Evolutionary conservation across 2,329 filamentous ascomycete species (phyloP).

Genomic region (Calonectria crousiana): DNA sequence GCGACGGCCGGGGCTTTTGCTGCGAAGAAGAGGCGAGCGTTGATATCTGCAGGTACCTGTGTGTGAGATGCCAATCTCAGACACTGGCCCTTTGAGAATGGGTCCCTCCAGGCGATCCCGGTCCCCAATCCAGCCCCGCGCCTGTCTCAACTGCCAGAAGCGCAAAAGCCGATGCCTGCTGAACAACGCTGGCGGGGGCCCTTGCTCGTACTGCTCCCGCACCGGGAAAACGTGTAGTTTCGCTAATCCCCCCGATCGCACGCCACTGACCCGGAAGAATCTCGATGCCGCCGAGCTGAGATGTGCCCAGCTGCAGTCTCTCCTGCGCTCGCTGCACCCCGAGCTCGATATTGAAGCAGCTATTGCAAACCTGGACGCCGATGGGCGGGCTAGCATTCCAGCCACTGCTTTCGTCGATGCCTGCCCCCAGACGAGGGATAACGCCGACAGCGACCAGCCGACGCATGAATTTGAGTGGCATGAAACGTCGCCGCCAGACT

Average conservation of each 20-base stretch:
- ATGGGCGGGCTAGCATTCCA: background rate
- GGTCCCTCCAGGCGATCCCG: constrained; percentile 22
- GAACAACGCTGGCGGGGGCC: constrained; percentile 37
- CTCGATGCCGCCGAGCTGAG: constrained; percentile 47
- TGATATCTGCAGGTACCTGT: constrained; percentile 3
- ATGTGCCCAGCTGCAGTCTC: constrained; percentile 41
- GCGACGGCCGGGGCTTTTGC: background rate
- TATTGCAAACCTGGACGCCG: background rate
- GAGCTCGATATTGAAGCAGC: constrained; percentile 42
- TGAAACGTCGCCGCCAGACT: constrained; percentile 28
- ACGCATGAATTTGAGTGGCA: constrained; percentile 36
- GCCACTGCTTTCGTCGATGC: background rate
- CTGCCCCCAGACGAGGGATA: background rate
- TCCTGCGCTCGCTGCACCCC: constrained; percentile 45
- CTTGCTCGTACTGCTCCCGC: constrained; percentile 41
- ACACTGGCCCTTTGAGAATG: constrained; percentile 13
- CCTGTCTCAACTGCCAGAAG: constrained; percentile 38
- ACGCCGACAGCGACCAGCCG: constrained; percentile 7
- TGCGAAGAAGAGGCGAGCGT: background rate
- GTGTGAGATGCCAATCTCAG: background rate
- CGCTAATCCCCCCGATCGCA: constrained; percentile 48
- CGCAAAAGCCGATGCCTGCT: constrained; percentile 39
- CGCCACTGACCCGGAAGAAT: constrained; percentile 51
- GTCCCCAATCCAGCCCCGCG: constrained; percentile 18
- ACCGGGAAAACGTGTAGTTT: constrained; percentile 49